Percentiles rank a stretch among this genome's conserved stretches.
Conservation (phyloP, 148 eudicot species). For the Spergularia bocconei region DNA sequence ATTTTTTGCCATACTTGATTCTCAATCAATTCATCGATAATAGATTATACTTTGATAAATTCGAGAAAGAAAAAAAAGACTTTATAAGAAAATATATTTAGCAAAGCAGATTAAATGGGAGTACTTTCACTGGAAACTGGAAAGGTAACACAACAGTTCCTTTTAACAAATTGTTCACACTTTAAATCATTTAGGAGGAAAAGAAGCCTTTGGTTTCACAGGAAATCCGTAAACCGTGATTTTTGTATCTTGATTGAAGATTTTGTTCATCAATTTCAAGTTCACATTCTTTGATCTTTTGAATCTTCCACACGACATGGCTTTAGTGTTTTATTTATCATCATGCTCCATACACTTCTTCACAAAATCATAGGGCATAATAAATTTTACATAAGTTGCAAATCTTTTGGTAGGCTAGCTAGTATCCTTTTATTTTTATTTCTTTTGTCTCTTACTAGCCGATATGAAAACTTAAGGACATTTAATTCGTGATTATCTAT, state of each 20-base stretch:
- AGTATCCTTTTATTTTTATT: too few relatives aligned
- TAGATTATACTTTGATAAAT: too few relatives aligned
- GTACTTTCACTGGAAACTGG: background rate
- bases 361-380: background rate
- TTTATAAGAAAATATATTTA: background rate
- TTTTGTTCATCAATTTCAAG: background rate
- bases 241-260: slow-evolving; percentile 5
- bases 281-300: background rate
- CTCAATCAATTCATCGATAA: background rate
- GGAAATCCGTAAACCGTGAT: background rate
- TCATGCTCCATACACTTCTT: background rate
- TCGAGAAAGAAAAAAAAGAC: too few relatives aligned
- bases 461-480: too few relatives aligned
- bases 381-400: background rate
- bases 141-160: background rate
- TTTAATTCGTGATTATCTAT: too few relatives aligned
- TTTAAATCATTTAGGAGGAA: slow-evolving; percentile 1
- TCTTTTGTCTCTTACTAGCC: too few relatives aligned
- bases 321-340: background rate
- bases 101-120: background rate
- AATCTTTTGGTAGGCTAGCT: background rate
- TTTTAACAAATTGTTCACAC: background rate
- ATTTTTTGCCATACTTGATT: background rate
- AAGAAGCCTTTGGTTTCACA: background rate
- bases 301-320: background rate